Conservation (phyloP, 768 basidiomycete genomes). For the Hygrophorus russula region DNA sequence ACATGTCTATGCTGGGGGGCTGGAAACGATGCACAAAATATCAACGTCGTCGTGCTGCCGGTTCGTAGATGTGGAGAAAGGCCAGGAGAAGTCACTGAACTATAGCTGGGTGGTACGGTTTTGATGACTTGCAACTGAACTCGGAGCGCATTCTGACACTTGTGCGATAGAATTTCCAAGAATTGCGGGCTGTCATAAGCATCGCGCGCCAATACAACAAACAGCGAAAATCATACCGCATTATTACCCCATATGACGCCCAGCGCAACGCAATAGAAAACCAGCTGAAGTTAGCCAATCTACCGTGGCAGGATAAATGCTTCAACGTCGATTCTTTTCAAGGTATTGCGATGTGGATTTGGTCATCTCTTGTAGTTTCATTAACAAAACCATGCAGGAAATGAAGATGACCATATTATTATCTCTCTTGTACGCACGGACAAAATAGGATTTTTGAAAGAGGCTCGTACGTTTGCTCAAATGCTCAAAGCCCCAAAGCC, state of each 20-base stretch:
- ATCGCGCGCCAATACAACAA: constrained; percentile 33
- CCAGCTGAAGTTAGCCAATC: constrained; percentile 28
- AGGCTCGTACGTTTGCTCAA: constrained; percentile 19
- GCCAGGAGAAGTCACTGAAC: constrained; percentile 20
- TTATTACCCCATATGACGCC: constrained; percentile 70
- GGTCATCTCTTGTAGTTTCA: neutral
- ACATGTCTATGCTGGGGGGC: constrained; percentile 40
- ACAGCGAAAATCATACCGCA: constrained; percentile 31
- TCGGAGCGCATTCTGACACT: neutral
- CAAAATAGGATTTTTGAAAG: constrained; percentile 50
- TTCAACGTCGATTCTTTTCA: constrained; percentile 78
- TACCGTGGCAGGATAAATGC: constrained; percentile 48
- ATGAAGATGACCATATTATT: constrained; percentile 65
- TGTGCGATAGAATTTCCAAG: constrained; percentile 37
- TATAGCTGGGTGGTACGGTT: constrained; percentile 26
- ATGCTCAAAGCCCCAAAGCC: constrained; percentile 10
- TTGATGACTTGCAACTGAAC: neutral
- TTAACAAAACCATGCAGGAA: constrained; percentile 30
- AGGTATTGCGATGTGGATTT: constrained; percentile 26
- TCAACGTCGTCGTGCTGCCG: constrained; percentile 28
- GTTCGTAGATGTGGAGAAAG: constrained; percentile 41
- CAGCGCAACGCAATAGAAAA: constrained; percentile 47
- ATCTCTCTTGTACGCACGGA: constrained; percentile 59
- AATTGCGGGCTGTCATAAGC: constrained; percentile 33
- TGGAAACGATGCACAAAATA: constrained; percentile 35